Conservation (phyloP, 768 basidiomycete species). For the Suillus subluteus region DNA sequence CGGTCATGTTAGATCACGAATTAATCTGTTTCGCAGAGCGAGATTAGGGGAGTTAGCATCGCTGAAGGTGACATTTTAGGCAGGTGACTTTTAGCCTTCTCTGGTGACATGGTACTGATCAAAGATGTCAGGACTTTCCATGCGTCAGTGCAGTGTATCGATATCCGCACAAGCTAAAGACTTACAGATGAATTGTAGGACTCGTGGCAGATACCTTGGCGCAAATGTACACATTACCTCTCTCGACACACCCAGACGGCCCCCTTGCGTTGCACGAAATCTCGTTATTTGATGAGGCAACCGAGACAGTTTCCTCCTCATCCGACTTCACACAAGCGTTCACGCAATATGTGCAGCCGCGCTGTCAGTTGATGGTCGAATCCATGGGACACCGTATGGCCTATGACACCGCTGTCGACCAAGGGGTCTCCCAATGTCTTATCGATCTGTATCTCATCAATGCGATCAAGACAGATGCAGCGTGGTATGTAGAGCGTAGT, state of each 20-base stretch:
- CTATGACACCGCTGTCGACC: constrained; percentile 29
- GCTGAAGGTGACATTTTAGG: constrained; percentile 50
- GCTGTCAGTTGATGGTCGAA: constrained; percentile 28
- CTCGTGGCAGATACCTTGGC: constrained; percentile 33
- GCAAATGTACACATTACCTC: constrained; percentile 21
- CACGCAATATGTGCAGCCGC: constrained; percentile 24
- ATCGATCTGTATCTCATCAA: constrained; percentile 1
- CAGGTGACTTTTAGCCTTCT: constrained; percentile 22
- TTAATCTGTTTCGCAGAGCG: constrained; percentile 29
- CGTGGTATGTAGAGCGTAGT: constrained; percentile 4
- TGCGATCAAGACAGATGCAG: not conserved
- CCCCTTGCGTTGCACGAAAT: constrained; percentile 29
- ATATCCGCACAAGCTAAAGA: not conserved
- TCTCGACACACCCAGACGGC: constrained; percentile 16
- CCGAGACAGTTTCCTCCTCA: constrained; percentile 7
- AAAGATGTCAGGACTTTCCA: constrained; percentile 20
- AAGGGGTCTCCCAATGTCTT: not conserved
- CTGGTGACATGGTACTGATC: not conserved
- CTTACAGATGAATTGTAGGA: constrained; percentile 21
- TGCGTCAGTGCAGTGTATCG: constrained; percentile 21
- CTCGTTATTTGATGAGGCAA: constrained; percentile 14
- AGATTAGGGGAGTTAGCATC: constrained; percentile 43
- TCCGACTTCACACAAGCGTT: constrained; percentile 22
- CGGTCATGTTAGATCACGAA: not conserved
- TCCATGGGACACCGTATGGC: constrained; percentile 34